Base-by-base conservation (phyloP, 805 yeast genomes). In the Monosporozyma servazzii region DNA sequence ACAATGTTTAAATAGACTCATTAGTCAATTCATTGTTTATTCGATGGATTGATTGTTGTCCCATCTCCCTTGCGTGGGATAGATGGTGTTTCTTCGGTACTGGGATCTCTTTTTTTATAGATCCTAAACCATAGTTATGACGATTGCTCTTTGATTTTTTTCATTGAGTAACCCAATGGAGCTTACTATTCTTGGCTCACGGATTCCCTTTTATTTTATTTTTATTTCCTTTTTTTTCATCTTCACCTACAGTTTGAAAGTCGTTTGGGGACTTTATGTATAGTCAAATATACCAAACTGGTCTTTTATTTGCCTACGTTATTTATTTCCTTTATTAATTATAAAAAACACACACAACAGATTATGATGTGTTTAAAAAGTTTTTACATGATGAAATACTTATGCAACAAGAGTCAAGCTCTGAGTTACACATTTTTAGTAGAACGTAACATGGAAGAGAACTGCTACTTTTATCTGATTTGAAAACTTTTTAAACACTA, bases 381-480 rank as follows among this genome's bases (percentile, higher is more conserved):
- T 21, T 43, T 47, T 55, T 45, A 58, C 50, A 75, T 83, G 90
- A 84, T 84, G 90, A 84, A 77, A 82, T 79, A 74, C 71, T 68
- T 74, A 79, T 78, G 85, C 82, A 80, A 81, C 86, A 82, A 82
- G 90, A 84, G 90, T 84, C 90, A 84, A 84, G 90, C 89, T 84
- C 90, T 76, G 87, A 83, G 84, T 74, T 68, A 68, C 63, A 44
- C 36, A 46, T 45, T 45, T 45, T 45, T 45, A 45, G 47, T 45
- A 45, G 47, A 45, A 45, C 47, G 30, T 36, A 18, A 44, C 58
- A 64, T 63, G 61, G 90, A 84, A 80, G 89, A 84, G 86, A 81
- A 68, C 79, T 82, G 86, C 86, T 75, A 55, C 50, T 56, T 48
- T 44, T 54, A 55, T 58, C 69, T 65, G 69, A 64, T 37, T 54